Evolutionary conservation across 2,329 filamentous ascomycete species (phyloP).

Genomic region (Spiromastix sp.): DNA sequence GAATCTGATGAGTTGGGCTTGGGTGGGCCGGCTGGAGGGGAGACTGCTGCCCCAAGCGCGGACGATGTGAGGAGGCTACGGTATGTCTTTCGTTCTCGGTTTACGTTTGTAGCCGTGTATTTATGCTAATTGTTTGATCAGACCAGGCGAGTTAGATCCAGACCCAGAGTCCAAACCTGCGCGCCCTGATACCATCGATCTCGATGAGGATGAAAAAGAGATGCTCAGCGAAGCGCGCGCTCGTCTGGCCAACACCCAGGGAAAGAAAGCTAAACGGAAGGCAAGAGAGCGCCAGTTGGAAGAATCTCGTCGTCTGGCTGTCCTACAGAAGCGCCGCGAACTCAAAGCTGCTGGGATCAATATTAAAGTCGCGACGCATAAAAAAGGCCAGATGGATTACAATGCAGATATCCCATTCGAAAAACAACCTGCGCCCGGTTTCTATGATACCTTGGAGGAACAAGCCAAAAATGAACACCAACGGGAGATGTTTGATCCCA

Average conservation of each 20-base stretch:
- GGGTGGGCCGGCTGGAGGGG: slow-evolving; percentile 74
- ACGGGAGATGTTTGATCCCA: slow-evolving; percentile 76
- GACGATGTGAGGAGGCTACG: slow-evolving; percentile 83
- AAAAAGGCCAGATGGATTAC: slow-evolving; percentile 98
- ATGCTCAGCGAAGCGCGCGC: slow-evolving; percentile 97
- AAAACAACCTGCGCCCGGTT: slow-evolving; percentile 76
- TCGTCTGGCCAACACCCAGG: slow-evolving; percentile 92
- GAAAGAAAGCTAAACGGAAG: slow-evolving; percentile 98
- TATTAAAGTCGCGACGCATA: slow-evolving; percentile 83
- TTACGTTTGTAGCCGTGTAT: background rate
- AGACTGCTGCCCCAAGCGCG: slow-evolving; percentile 76
- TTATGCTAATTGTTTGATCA: too few relatives aligned
- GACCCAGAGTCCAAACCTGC: slow-evolving; percentile 95
- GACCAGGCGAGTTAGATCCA: slow-evolving; percentile 88
- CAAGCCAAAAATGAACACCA: slow-evolving; percentile 70
- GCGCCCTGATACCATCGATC: slow-evolving; percentile 89
- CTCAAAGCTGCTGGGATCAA: slow-evolving; percentile 98
- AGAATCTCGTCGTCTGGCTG: slow-evolving; percentile 79
- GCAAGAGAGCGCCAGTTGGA: slow-evolving; percentile 91
- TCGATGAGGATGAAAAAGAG: slow-evolving; percentile 98
- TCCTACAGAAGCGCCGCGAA: slow-evolving; percentile 89
- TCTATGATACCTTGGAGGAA: slow-evolving; percentile 88
- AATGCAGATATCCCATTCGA: slow-evolving; percentile 98
- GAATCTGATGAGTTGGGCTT: slow-evolving; percentile 74
- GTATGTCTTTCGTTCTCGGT: too few relatives aligned